phyloP scores from a whole-genome alignment of 208 protist genomes.

The Acanthamoeba pearcei region DNA sequence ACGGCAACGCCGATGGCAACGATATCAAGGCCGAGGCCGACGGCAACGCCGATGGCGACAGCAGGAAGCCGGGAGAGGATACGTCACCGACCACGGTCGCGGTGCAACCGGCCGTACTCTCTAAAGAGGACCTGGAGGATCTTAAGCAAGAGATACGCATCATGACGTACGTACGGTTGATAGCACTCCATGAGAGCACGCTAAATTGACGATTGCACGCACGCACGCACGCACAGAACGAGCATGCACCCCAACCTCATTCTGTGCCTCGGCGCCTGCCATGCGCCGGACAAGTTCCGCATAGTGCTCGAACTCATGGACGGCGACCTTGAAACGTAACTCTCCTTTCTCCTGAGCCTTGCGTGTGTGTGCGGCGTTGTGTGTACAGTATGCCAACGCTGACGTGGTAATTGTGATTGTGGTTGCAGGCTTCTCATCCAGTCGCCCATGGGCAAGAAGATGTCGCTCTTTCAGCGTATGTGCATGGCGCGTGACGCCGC shows the following conservation, averaged over 20 bases:
- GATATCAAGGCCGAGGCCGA: neutral
- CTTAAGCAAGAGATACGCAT: constrained; percentile 64
- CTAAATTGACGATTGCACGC: too few species aligned
- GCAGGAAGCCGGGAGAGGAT: neutral
- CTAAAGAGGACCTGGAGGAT: constrained; percentile 50
- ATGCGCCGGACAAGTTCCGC: constrained; percentile 42
- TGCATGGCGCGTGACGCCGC: constrained; percentile 60
- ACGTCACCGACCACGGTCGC: neutral
- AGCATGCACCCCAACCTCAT: constrained; percentile 68
- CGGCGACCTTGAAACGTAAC: constrained; percentile 47
- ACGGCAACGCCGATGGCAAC: neutral
- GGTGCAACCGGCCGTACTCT: neutral
- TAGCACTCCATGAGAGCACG: too few species aligned
- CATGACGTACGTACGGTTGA: constrained; percentile 21
- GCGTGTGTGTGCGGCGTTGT: neutral
- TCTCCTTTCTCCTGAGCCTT: neutral
- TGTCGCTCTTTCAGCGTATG: constrained; percentile 55
- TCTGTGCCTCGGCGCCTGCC: constrained; percentile 55
- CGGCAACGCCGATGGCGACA: neutral
- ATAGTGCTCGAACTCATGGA: constrained; percentile 73
- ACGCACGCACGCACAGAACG: neutral
- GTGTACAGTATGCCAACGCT: neutral
- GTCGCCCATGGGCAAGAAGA: constrained; percentile 72
- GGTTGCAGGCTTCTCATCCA: constrained; percentile 39
- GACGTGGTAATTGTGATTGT: neutral